Evolutionary conservation across 2,329 filamentous ascomycete species (phyloP), one percentile per base, ranked within the genome.

Genomic region (Cryphonectria naterciae): DNA sequence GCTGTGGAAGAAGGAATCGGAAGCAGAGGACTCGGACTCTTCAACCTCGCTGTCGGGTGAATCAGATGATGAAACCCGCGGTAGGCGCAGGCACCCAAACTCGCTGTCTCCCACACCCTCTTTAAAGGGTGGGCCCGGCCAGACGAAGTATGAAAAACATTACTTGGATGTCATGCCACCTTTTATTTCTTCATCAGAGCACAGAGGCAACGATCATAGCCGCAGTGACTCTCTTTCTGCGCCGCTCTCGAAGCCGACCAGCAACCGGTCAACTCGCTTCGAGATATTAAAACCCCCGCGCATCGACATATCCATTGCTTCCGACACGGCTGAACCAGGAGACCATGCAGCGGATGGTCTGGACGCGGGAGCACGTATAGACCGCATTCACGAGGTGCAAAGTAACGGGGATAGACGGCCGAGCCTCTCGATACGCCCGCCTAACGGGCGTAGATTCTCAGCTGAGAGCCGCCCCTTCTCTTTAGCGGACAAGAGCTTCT

Each of bases 131-230:
- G 80, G 32, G n/a, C 78, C 76, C 37, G 75, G 77, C 25, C 71
- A 75, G 19, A 78, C 79, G 28, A 75, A 78, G 54, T 79, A 78
- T 10, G 78, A 79, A 8, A 86, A 83, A 71, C 81, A 84, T 68
- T 86, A 85, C 74, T 78, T 87, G n/a, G 85, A 87, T 64, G 75
- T 83, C 1, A 86, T 88, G 83, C 85, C 87, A 1, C 79, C 83
- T 1, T 87, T 88, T 75, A 80, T 83, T 32, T 78, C 80, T 25
- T 73, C 81, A 17, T 73, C 78, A 8, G 79, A 80, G 35, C 67
- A 71, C 8, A 68, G 71, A 56, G 75, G 75, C 13, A 77, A 49
- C 22, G 5, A 77, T 64, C 37, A 74, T 13, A 58, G 70, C 11
- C 73, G 46, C 15, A 68, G 68, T 35, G 52, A 37, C 68, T 60